Base-by-base conservation (phyloP, 768 basidiomycete species). In the Suillus ampliporus region DNA sequence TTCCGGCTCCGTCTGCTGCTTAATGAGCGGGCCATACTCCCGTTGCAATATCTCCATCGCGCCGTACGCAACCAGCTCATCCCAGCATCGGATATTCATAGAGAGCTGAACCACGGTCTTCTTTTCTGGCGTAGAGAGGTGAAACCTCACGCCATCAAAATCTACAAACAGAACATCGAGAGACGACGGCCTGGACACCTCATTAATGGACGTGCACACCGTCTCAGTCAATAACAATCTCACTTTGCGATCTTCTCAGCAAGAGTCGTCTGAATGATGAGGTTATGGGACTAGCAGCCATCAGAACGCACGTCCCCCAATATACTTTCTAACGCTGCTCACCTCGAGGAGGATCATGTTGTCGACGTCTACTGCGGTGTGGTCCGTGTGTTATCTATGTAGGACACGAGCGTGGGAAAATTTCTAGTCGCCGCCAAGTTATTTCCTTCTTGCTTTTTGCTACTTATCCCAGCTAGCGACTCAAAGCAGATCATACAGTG, bases 31-130 rank as follows among this genome's bases (percentile, higher is more conserved):
- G 6, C 92, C 94, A 73, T 98, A 99, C 77, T 97, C 94, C 50
- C 91, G 83, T 70, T 82, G 77, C 61, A 99, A 78, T 40, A 97
- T 78, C 57, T 93, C 87, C 37, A 88, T 70, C 1, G 93, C 97
- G 50, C 97, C 97, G 71, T 93, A 97, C 58, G 84, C 81, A 13
- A 89, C 89, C 50, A 99, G 87, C 74, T 99, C 95, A 64, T 90
- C 86, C 97, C 97, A 99, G 80, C 97, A 99, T 54, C 93, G 90
- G 62, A 99, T 95, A 76, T 90, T 89, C 95, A 99, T 99, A 35
- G 97, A 99, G 23, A 99, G 84, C 43, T 92, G 80, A 23, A 99
- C 81, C 5, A 83, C 72, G 0, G 91, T 89, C 82, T 97, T 94
- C 73, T 90, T 88, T 26, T 92, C 87, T 4, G 91, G 91, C 0